Conservation (phyloP, 129 eudicot species). For the Lactuca sativa region DNA sequence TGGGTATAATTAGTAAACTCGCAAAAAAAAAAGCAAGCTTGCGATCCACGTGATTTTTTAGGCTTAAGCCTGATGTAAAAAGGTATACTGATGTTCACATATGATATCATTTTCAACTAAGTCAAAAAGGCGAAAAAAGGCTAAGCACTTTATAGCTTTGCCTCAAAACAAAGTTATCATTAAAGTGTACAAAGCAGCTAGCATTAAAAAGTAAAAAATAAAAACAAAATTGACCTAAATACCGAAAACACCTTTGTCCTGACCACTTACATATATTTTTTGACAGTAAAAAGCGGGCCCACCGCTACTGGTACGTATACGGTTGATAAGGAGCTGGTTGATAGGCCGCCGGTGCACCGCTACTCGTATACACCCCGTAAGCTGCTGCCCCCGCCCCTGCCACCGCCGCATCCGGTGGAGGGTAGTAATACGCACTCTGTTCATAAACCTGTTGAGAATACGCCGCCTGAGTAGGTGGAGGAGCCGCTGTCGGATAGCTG, state of each 20-base stretch:
- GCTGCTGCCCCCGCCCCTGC: not conserved
- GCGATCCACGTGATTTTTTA: too few relatives aligned
- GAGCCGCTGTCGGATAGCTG: conserved; percentile 30
- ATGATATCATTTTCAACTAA: too few relatives aligned
- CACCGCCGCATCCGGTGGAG: conserved; percentile 4
- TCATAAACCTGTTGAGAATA: conserved; percentile 37
- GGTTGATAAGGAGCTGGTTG: conserved; percentile 30
- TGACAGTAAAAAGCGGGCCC: too few relatives aligned
- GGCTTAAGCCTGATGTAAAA: too few relatives aligned
- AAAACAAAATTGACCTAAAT: too few relatives aligned
- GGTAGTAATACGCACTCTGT: conserved; percentile 44
- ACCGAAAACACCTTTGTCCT: too few relatives aligned
- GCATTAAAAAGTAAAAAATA: too few relatives aligned
- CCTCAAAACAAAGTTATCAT: not conserved
- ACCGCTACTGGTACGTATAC: conserved; percentile 10
- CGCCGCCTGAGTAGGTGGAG: conserved; percentile 26
- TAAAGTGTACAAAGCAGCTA: not conserved
- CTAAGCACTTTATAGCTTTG: not conserved
- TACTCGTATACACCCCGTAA: not conserved
- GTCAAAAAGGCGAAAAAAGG: too few relatives aligned
- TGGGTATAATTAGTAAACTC: too few relatives aligned
- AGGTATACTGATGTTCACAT: too few relatives aligned
- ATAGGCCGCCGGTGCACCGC: conserved; percentile 17
- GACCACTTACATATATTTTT: too few relatives aligned
- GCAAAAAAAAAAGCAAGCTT: too few relatives aligned